Base-by-base conservation (phyloP, 1,284 basidiomycete species). In the Sparassis latifolia region DNA sequence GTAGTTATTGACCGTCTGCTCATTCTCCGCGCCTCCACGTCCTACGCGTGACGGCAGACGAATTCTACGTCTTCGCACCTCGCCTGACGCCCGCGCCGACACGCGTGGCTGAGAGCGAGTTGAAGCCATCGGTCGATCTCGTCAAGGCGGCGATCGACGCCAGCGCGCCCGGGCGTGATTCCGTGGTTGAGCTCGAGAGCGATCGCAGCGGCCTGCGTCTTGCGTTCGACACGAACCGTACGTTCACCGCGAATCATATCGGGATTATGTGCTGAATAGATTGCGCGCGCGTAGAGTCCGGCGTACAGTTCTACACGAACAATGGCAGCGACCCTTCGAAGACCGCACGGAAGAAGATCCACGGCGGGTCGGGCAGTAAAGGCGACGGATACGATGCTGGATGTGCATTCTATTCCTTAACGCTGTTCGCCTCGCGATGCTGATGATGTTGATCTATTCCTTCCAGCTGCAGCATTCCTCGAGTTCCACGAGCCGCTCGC, bases 261-360 rank as follows among this genome's bases (percentile, higher is more conserved):
- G 5, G 35, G 27, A 10, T 7, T 12, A 9, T 33, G 28, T 20
- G 12, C 12, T 5, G 47, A 30, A 7, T 6, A 37, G 12, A 20
- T 50, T 42, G 10, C n/a, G 45, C 31, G 29, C 50, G 35, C 49
- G 40, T 55, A 86, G 86, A 89, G 66, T 77, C 75, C 4, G 86
- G 86, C 31, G 75, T 84, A 39, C 86, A 88, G 75, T 82, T 86
- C 60, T 89, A 88, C 62, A 76, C 82, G 2, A 80, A 82, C 62
- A 79, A 76, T 51, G 67, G 77, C 44, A 68, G 80, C 9, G 64
- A 73, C 45, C 62, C 71, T 30, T 62, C 62, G 9, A 72, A 69
- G 35, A 80, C 76, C 30, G 75, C 80, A 38, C 73, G 80, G 45
- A 88, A 89, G 71, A 80, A 77, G 64, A 84, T 86, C 38, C 86